Evolutionary conservation across 805 yeast species (phyloP).

Genomic region (Wickerhamiella bombiphila): DNA sequence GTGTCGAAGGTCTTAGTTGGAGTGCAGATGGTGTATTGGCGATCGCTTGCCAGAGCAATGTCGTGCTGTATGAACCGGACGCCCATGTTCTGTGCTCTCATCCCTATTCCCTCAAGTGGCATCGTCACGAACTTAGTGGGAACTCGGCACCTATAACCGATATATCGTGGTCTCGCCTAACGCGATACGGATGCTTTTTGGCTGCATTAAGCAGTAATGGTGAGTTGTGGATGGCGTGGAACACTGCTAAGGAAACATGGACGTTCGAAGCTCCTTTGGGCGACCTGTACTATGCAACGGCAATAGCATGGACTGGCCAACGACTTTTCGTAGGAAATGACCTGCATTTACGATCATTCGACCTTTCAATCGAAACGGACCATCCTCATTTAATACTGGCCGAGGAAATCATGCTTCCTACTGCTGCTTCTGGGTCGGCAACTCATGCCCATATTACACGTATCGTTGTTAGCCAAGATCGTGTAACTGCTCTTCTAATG

Average conservation of each 20-base stretch:
- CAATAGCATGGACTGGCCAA: background rate
- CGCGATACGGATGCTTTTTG: conserved; percentile 2
- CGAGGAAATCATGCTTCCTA: too few species aligned
- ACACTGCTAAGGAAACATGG: conserved; percentile 1
- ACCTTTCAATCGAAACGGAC: background rate
- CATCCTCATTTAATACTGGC: background rate
- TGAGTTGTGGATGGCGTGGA: background rate
- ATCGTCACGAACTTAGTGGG: background rate
- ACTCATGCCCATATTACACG: background rate
- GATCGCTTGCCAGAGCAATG: background rate
- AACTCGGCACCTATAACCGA: conserved; percentile 1
- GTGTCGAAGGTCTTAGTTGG: conserved; percentile 3
- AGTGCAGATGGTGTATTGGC: conserved; percentile 5
- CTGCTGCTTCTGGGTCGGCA: background rate
- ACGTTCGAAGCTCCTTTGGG: background rate
- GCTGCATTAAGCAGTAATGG: conserved; percentile 2
- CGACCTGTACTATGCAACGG: background rate
- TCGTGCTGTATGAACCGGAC: conserved; percentile 3
- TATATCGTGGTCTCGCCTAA: conserved; percentile 4
- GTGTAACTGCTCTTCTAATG: background rate
- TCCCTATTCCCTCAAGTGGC: conserved; percentile 1
- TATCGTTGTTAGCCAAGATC: background rate
- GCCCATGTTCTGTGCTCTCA: background rate
- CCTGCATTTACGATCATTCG: background rate
- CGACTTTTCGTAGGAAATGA: background rate